Evolutionary conservation across 768 basidiomycete genomes (phyloP).

Genomic region (Kwoniella heveanensis): DNA sequence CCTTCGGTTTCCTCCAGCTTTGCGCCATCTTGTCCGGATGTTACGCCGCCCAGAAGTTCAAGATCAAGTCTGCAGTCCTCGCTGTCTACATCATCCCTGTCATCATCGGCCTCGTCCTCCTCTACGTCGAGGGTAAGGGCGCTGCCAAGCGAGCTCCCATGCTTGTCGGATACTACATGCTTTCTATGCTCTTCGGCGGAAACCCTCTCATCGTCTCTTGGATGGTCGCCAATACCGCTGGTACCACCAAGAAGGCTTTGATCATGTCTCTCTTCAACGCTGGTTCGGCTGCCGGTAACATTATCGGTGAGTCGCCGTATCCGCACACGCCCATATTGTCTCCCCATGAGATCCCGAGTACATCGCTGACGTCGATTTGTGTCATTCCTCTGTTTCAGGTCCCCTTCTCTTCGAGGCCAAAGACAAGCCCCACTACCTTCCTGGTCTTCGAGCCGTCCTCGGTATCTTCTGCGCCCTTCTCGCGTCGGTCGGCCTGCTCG

Average conservation of each 20-base stretch:
- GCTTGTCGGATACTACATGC: slow-evolving; percentile 53
- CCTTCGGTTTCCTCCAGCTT: slow-evolving; percentile 50
- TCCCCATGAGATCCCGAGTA: not conserved
- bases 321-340: slow-evolving; percentile 4
- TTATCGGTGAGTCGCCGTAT: slow-evolving; percentile 34
- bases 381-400: not conserved
- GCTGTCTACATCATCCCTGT: slow-evolving; percentile 36
- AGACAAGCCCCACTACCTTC: slow-evolving; percentile 44
- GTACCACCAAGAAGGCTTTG: slow-evolving; percentile 53
- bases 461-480: slow-evolving; percentile 42
- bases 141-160: slow-evolving; percentile 25
- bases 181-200: slow-evolving; percentile 54
- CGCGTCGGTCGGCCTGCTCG: slow-evolving; percentile 9
- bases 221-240: slow-evolving; percentile 31
- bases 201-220: slow-evolving; percentile 47
- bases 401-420: slow-evolving; percentile 50
- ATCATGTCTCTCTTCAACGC: slow-evolving; percentile 60
- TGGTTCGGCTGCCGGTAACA: slow-evolving; percentile 61
- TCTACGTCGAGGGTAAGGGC: slow-evolving; percentile 30
- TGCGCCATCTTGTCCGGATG: slow-evolving; percentile 40
- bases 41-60: slow-evolving; percentile 42
- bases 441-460: slow-evolving; percentile 38
- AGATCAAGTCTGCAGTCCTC: slow-evolving; percentile 39
- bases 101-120: slow-evolving; percentile 44
- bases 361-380: slow-evolving; percentile 9